phyloP scores from a whole-genome alignment of 371 early-diverging fungal genomes.

The Mucor racemosus region DNA sequence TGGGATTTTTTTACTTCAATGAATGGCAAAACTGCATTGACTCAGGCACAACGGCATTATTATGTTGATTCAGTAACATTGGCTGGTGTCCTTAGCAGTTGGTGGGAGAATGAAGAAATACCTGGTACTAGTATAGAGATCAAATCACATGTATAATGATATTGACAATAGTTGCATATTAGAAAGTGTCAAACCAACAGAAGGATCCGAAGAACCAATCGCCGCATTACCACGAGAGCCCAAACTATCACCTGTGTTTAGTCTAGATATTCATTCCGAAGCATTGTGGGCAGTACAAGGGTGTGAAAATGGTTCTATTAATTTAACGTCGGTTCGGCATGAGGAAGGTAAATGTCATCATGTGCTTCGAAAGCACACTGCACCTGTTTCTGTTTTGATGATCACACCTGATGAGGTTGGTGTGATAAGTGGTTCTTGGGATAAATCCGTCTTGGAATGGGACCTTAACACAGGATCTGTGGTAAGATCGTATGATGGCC shows the following conservation, averaged over 20 bases:
- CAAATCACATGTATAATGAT: neutral
- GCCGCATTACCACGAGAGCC: constrained; percentile 30
- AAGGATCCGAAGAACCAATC: constrained; percentile 17
- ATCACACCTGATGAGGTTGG: constrained; percentile 79
- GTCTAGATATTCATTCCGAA: constrained; percentile 90
- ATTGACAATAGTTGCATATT: constrained; percentile 7
- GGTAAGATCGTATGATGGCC: constrained; percentile 72
- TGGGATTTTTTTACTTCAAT: constrained; percentile 91
- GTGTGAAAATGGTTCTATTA: constrained; percentile 83
- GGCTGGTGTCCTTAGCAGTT: constrained; percentile 85
- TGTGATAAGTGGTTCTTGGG: constrained; percentile 94
- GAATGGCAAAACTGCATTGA: constrained; percentile 82
- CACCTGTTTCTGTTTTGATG: constrained; percentile 82
- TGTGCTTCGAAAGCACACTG: constrained; percentile 79
- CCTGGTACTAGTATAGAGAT: constrained; percentile 25
- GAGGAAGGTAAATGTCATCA: constrained; percentile 90
- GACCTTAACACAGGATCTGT: constrained; percentile 84
- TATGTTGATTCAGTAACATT: constrained; percentile 86
- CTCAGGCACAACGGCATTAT: constrained; percentile 84
- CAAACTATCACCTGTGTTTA: constrained; percentile 89
- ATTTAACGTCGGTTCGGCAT: constrained; percentile 87
- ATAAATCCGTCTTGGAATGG: constrained; percentile 85
- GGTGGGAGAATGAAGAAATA: constrained; percentile 92
- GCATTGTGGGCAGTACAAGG: constrained; percentile 88
- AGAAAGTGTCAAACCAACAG: constrained; percentile 21